These are phyloP conservation scores for Kwoniella mangroviensis DNA, from an alignment of 768 basidiomycete genomes.

Conservation along the genomic window DNA sequence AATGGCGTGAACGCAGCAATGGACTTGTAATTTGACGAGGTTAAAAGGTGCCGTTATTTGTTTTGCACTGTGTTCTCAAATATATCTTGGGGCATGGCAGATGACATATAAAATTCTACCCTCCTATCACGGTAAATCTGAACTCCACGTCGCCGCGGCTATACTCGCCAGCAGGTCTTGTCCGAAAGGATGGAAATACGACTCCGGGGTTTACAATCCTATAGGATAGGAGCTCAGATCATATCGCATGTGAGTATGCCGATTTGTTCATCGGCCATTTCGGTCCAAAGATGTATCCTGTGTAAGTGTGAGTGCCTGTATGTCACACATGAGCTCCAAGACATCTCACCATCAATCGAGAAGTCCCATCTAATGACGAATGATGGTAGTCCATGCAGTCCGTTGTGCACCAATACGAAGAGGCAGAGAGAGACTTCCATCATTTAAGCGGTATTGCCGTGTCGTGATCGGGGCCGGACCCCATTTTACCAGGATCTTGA, in stretches of 20 bases:
- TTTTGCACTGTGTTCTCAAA: neutral
- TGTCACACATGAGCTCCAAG: neutral
- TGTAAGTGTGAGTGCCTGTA: neutral
- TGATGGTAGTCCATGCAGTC: too few relatives aligned
- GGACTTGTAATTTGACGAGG: too few relatives aligned
- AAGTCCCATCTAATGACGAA: neutral
- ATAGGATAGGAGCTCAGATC: neutral
- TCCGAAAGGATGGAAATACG: neutral
- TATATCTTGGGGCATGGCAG: neutral
- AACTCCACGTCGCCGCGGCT: neutral
- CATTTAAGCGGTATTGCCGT: neutral
- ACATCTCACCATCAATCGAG: neutral
- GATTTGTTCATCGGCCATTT: neutral
- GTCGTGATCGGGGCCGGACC: neutral
- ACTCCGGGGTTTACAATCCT: neutral
- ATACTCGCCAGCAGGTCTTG: neutral
- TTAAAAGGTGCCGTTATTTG: neutral
- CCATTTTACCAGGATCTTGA: neutral
- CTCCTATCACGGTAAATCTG: neutral
- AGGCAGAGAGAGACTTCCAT: neutral
- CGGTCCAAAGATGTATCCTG: neutral
- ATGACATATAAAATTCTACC: neutral
- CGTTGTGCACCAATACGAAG: neutral
- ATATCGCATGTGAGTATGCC: neutral
- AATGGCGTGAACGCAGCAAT: too few relatives aligned